Evolutionary conservation across 2,329 filamentous ascomycete species (phyloP), one percentile per base, ranked within the genome.

Genomic region (Aspergillus clavatus): DNA sequence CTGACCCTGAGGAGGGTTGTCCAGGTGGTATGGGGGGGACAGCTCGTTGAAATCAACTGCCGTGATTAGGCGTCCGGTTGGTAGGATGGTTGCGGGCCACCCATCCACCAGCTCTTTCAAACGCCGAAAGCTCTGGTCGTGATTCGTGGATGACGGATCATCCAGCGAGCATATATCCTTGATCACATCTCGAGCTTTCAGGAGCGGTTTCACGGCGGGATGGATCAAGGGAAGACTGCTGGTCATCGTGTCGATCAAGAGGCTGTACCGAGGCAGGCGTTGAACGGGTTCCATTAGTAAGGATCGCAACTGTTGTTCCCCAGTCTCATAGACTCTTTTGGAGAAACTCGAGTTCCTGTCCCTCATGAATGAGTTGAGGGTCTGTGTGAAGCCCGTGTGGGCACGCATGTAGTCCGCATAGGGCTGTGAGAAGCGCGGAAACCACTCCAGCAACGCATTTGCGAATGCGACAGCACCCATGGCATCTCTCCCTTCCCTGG

Each of bases 91-190:
- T 18, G 72, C 61, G 1, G 89, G 88, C 88, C 89, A 95, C 37
- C 78, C 80, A 57, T 87, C 82, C 33, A 94, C 79, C 65, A 93
- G 79, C 53, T 84, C 84, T 51, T 84, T 83, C 38, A 96, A 72
- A 33, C 87, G 82, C 54, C 82, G 85, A 26, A 85, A 79, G 36
- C 88, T 76, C 54, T 87, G 86, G 7, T 83, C 82, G 55, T 89
- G 86, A 59, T 88, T 85, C 3, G 69, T 67, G 1, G 80, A 57
- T 67, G 75, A 59, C 59, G 86, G 62, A 71, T 86, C 77, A 58
- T 96, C 91, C 71, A 96, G 84, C 12, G 91, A 94, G 68, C 93
- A 98, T 35, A 98, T 98, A 43, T 95, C 93, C 16, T 90, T 89
- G 54, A 98, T 89, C 42, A 95, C 87, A 64, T 97, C 93, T 54